A percentile compares a stretch with the other conserved stretches of the same genome.
Conservation (phyloP, 2,329 filamentous ascomycete species). For the Cladosporium sp. region DNA sequence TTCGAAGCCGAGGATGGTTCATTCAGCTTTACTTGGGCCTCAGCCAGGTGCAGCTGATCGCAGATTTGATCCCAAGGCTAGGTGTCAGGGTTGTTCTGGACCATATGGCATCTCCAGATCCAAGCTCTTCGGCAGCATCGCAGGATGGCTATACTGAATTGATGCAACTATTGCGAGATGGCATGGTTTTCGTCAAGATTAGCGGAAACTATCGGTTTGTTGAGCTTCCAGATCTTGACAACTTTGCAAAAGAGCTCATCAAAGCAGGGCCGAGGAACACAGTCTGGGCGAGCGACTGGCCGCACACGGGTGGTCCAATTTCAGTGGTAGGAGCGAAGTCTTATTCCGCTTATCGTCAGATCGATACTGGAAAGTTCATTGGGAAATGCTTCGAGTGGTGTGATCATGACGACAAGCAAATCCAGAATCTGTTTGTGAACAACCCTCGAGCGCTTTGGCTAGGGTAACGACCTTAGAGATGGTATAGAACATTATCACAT, state of each 20-base stretch:
- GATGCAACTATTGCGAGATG: not conserved
- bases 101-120: constrained; percentile 1
- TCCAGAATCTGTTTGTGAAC: not conserved
- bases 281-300: constrained; percentile 6
- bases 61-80: not conserved
- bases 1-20: not conserved
- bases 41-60: not conserved
- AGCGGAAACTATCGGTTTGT: not conserved
- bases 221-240: constrained; percentile 3
- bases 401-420: not conserved
- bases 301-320: not conserved
- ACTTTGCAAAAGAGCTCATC: not conserved
- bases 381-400: constrained; percentile 1
- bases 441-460: constrained; percentile 4
- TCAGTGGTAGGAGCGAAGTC: not conserved
- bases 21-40: constrained; percentile 1
- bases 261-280: not conserved
- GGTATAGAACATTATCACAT: not conserved
- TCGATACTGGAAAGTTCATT: not conserved
- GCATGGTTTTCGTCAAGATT: not conserved
- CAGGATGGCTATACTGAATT: not conserved
- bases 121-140: not conserved
- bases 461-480: not conserved
- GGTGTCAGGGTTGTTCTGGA: not conserved
- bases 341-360: not conserved